Conservation (phyloP, 2,329 filamentous ascomycete genomes). For the Monosporascus sp. region DNA sequence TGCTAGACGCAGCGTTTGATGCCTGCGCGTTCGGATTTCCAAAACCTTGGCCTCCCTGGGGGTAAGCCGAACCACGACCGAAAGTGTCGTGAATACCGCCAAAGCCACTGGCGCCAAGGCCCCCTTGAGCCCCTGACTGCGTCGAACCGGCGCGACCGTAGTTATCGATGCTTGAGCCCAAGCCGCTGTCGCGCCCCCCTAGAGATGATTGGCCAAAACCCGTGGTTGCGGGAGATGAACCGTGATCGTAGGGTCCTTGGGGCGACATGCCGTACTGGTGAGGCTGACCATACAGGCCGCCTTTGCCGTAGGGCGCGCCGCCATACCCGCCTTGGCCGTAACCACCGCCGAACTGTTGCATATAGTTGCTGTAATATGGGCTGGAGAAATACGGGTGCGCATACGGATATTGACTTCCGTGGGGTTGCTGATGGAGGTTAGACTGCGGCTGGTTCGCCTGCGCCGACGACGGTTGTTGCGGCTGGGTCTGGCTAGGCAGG, state of each 20-base stretch:
- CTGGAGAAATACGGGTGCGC: constrained; percentile 48
- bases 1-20: constrained; percentile 32
- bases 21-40: constrained; percentile 44
- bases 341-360: constrained; percentile 43
- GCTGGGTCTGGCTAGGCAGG: constrained; percentile 56
- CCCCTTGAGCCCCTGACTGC: constrained; percentile 45
- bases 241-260: constrained; percentile 52
- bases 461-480: constrained; percentile 37
- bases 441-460: constrained; percentile 31
- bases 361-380: constrained; percentile 58
- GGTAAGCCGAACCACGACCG: constrained; percentile 47
- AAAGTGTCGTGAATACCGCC: constrained; percentile 52
- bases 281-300: constrained; percentile 48
- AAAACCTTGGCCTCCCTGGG: constrained; percentile 49
- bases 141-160: constrained; percentile 46
- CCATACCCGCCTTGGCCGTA: constrained; percentile 48
- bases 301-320: constrained; percentile 49
- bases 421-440: constrained; percentile 30
- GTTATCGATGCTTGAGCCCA: constrained; percentile 46
- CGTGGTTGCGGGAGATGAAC: constrained; percentile 42
- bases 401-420: constrained; percentile 21
- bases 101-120: constrained; percentile 45
- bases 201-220: constrained; percentile 50
- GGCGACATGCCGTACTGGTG: constrained; percentile 50
- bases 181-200: constrained; percentile 43